These are phyloP conservation scores for Vitis hybrid DNA, from an alignment of 177 flowering plant species.

Conservation along the genomic window DNA sequence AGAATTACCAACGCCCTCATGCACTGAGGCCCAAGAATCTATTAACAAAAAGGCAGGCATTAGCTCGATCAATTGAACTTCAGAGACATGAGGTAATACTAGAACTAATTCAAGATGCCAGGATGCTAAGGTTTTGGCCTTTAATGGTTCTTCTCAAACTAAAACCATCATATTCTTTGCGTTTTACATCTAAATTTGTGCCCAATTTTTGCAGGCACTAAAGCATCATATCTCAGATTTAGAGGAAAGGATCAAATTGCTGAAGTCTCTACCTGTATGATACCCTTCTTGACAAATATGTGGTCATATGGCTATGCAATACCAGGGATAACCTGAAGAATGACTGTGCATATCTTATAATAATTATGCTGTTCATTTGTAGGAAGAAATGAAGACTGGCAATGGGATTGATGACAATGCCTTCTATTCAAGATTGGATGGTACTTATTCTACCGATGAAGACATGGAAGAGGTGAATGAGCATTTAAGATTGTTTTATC, in stretches of 20 bases:
- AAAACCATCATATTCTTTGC: neutral
- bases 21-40: conserved; percentile 64
- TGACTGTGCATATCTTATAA: neutral
- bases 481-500: neutral
- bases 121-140: neutral
- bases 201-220: conserved; percentile 49
- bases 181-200: neutral
- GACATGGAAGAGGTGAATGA: conserved; percentile 43
- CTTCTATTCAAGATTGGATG: conserved; percentile 29
- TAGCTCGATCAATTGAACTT: conserved; percentile 85
- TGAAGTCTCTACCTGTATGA: conserved; percentile 65
- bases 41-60: conserved; percentile 76
- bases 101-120: too few species aligned
- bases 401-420: conserved; percentile 37
- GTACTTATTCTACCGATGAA: conserved; percentile 30
- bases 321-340: too few species aligned
- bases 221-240: conserved; percentile 70
- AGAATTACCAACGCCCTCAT: conserved; percentile 70
- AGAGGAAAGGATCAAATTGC: conserved; percentile 48
- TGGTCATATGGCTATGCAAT: neutral
- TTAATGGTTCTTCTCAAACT: neutral
- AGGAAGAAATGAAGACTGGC: conserved; percentile 49
- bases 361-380: conserved; percentile 14
- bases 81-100: conserved; percentile 81
- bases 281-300: neutral